Conservation (phyloP, 257 asterid species). For the Solanum lycopersicoides region DNA sequence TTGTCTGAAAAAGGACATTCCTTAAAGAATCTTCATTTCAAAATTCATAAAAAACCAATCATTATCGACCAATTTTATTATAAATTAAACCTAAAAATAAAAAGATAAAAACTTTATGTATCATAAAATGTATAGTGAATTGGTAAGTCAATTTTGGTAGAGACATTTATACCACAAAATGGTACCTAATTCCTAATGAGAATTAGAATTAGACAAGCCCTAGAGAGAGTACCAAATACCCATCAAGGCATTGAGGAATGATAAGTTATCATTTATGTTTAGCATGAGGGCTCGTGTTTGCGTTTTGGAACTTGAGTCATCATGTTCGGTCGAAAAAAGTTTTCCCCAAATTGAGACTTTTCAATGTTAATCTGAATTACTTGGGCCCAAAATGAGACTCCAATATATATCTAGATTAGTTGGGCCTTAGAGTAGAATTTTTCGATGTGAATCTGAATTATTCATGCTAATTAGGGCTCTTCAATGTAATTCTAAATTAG, state of each 20-base stretch:
- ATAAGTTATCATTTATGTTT: no score
- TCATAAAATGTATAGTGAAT: not conserved
- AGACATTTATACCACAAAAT: not conserved
- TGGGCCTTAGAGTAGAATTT: no score
- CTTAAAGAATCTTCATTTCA: slow-evolving; percentile 42
- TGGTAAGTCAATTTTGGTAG: not conserved
- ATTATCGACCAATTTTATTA: not conserved
- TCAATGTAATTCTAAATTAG: no score
- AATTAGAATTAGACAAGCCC: not conserved
- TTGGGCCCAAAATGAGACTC: not conserved
- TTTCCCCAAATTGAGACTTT: not conserved
- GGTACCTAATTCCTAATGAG: not conserved
- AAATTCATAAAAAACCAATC: not conserved
- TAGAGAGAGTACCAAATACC: not conserved
- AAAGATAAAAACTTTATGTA: no score
- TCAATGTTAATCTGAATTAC: no score
- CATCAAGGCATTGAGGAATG: not conserved
- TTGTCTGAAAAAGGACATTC: slow-evolving; percentile 46
- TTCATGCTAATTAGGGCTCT: no score
- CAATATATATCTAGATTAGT: no score
- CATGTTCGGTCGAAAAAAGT: not conserved
- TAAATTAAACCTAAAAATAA: not conserved
- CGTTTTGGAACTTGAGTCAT: not conserved
- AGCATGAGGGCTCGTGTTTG: not conserved
- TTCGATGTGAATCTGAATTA: no score